Conservation (phyloP, 176 grass and related monocot genomes). For the Areca catechu region DNA sequence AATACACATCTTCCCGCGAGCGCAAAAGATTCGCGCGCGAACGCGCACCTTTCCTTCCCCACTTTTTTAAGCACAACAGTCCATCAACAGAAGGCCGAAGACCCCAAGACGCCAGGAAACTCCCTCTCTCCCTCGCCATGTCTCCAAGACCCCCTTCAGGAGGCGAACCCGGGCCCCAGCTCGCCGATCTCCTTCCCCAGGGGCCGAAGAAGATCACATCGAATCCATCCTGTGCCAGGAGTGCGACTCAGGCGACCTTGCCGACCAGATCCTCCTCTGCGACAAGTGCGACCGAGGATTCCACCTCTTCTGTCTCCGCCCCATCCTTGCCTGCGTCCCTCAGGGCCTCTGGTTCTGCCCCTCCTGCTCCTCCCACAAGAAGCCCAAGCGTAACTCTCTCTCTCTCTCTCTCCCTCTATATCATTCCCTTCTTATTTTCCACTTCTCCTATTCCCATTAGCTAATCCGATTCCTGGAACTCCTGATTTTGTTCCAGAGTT, state of each 20-base stretch:
- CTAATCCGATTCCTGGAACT: neutral
- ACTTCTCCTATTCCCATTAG: neutral
- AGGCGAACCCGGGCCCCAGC: constrained; percentile 11
- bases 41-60: too few species aligned
- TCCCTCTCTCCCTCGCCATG: neutral
- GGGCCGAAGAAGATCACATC: neutral
- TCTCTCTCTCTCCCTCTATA: neutral
- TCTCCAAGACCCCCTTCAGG: constrained; percentile 7
- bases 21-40: too few species aligned
- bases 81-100: too few species aligned
- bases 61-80: too few species aligned
- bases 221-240: constrained; percentile 34
- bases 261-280: constrained; percentile 74
- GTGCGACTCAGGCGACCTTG: constrained; percentile 54
- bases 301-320: constrained; percentile 80
- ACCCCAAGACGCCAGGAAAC: too few species aligned
- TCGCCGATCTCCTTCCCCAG: neutral
- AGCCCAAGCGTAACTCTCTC: constrained; percentile 39
- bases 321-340: constrained; percentile 49
- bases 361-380: constrained; percentile 43
- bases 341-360: constrained; percentile 60
- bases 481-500: constrained; percentile 40
- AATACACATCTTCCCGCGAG: too few species aligned
- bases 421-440: too few species aligned
- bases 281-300: constrained; percentile 72